Evolutionary conservation across 495 filamentous ascomycete genomes (phyloP).

Genomic region (Ramalina intermedia): DNA sequence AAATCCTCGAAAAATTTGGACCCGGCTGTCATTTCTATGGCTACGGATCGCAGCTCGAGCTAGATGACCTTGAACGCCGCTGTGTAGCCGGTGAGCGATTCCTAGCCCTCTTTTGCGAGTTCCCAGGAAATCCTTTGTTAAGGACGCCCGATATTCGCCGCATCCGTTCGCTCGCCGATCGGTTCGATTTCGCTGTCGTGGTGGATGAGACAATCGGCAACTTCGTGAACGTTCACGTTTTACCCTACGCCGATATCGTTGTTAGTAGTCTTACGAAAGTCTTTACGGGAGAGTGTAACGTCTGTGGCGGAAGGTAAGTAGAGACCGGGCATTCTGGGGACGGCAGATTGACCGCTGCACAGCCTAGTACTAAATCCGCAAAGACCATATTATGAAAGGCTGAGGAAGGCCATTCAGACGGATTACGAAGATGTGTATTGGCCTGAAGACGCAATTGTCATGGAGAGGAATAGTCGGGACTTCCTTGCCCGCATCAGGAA

Average conservation of each 20-base stretch:
- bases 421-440: slow-evolving; percentile 85
- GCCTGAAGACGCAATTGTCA: slow-evolving; percentile 83
- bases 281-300: slow-evolving; percentile 93
- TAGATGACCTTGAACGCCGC: slow-evolving; percentile 70
- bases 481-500: slow-evolving; percentile 71
- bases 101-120: slow-evolving; percentile 84
- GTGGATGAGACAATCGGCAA: slow-evolving; percentile 84
- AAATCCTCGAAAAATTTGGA: slow-evolving; percentile 87
- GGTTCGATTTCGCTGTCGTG: slow-evolving; percentile 78
- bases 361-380: slow-evolving; percentile 76
- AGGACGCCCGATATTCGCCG: slow-evolving; percentile 69
- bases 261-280: slow-evolving; percentile 92
- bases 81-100: slow-evolving; percentile 61
- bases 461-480: slow-evolving; percentile 92
- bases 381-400: slow-evolving; percentile 46
- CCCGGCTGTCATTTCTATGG: slow-evolving; percentile 88
- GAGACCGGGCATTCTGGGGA: not conserved
- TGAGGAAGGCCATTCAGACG: slow-evolving; percentile 45
- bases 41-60: slow-evolving; percentile 60
- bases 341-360: slow-evolving; percentile 6
- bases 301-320: slow-evolving; percentile 72
- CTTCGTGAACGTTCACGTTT: slow-evolving; percentile 86
- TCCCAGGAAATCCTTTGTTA: slow-evolving; percentile 82
- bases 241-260: slow-evolving; percentile 78
- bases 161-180: slow-evolving; percentile 65